Base-by-base conservation (phyloP, 345 rosid species). In the Eucalyptus cloeziana region DNA sequence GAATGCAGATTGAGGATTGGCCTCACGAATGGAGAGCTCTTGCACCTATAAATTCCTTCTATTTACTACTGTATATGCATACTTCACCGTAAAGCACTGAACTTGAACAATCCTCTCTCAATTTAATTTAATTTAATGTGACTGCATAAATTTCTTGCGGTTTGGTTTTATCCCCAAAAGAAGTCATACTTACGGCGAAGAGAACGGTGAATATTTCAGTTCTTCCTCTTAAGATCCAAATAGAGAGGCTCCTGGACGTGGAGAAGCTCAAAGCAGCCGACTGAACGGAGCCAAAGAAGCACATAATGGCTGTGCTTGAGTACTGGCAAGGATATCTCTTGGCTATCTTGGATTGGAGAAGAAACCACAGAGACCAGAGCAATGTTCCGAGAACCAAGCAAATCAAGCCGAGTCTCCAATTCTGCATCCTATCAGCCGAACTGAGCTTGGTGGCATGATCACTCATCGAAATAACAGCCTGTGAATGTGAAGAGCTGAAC, bases 351-450 rank as follows among this genome's bases (percentile, higher is more conserved):
- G 96, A 92, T 90, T 95, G 95, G 50, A 94, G 92, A 22, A 92
- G 87, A 88, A 94, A 95, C 96, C 96, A 95, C 5, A 89, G 90
- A 50, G 96, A 93, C 96, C 97, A 95, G 45, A 95, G 86, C 13
- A 90, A 11, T 56, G 94, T 90, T 50, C 96, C 94, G 33, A 89
- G 88, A 43, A 91, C 47, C 89, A 94, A 88, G 90, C 93, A 90
- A 45, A 93, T 40, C 56, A 94, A 93, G 4, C 97, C 97, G 13
- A 92, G 47, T 8, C 93, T 91, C 96, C 96, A 94, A 31, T 90
- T 93, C 25, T 92, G 90, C 7, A 89, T 54, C 85, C 40, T 86
- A 87, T 90, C 89, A 9, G 90, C 64, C 37, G 89, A 58, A 40
- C 54, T 49, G 62, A 88, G 37, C 89, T 86, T 85, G 10, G 86